Base-by-base conservation (phyloP, 257 asterid genomes). In the Verbascum thapsus region DNA sequence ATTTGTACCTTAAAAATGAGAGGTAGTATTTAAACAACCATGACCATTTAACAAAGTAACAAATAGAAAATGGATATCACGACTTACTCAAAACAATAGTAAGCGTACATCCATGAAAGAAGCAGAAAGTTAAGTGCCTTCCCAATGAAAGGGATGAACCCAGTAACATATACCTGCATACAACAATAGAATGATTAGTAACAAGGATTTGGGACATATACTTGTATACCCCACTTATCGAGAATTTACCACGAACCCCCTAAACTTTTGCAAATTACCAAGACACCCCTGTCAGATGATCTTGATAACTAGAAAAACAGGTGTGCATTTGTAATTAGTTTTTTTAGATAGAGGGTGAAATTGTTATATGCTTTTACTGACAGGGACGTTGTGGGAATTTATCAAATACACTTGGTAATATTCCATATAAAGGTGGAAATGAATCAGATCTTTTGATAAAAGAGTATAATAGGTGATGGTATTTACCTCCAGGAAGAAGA, bases 1-100 rank as follows among this genome's bases (percentile, higher is more conserved):
- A 94, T 80, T 94, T 90, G 77, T 90, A 94, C 87, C 99, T 94
- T 72, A 17, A 55, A 75, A 63, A 57, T 12, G 53, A 42, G 23
- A 71, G 17, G 39, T n/a, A 65, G 53, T 58, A 12, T 64, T 62
- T 26, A 35, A 64, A 43, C 32, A 64, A 63, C 61, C 26, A 34
- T 22, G 30, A 65, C 15, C 38, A 53, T 42, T 26, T 5, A 26
- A 26, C 40, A 61, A 40, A 40, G 37, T 22, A 17, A 47, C 23
- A 52, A 15, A 35, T 8, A 48, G 47, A 67, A 51, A 58, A 59
- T 26, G 35, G 54, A 68, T 12, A 63, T 60, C 57, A 70, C 41
- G 59, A 81, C 99, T 85, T 76, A 94, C 99, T 94, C 99, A 55
- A 94, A 94, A 76, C 97, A 94, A 80, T 90, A 94, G 76, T 94